Evolutionary conservation across 176 grass and related monocot species (phyloP).

Genomic region (Lolium perenne): DNA sequence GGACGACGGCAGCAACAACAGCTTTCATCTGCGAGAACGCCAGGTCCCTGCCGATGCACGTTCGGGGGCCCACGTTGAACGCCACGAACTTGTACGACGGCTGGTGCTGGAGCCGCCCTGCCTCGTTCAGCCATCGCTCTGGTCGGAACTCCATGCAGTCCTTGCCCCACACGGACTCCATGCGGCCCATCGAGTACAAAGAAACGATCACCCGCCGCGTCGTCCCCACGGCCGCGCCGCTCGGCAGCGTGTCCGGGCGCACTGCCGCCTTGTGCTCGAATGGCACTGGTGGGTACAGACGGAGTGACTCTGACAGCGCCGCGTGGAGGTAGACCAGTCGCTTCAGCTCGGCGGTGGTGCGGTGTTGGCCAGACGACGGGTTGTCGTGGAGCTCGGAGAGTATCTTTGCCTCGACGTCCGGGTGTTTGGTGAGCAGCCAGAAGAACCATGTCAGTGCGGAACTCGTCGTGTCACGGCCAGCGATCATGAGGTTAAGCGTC

Average conservation of each 20-base stretch:
- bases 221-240: conserved; percentile 40
- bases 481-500: conserved; percentile 76
- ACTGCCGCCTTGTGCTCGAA: conserved; percentile 67
- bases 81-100: conserved; percentile 82
- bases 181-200: conserved; percentile 78
- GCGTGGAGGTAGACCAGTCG: conserved; percentile 74
- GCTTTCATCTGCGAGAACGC: conserved; percentile 78
- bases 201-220: conserved; percentile 51
- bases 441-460: conserved; percentile 82
- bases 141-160: conserved; percentile 83
- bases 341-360: conserved; percentile 47
- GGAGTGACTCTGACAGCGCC: conserved; percentile 74
- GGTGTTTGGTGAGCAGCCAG: conserved; percentile 71
- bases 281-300: conserved; percentile 78
- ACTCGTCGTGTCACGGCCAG: conserved; percentile 74
- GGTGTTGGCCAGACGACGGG: conserved; percentile 25
- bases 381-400: conserved; percentile 56
- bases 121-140: conserved; percentile 71
- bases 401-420: conserved; percentile 57
- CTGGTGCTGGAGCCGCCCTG: conserved; percentile 57
- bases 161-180: conserved; percentile 85
- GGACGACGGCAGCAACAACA: conserved; percentile 53
- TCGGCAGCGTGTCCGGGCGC: conserved; percentile 65
- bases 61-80: conserved; percentile 79
- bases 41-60: conserved; percentile 70